Evolutionary conservation across 805 yeast genomes (phyloP), one percentile per base, ranked within the genome.

Genomic region (Candida methanosorbosa): DNA sequence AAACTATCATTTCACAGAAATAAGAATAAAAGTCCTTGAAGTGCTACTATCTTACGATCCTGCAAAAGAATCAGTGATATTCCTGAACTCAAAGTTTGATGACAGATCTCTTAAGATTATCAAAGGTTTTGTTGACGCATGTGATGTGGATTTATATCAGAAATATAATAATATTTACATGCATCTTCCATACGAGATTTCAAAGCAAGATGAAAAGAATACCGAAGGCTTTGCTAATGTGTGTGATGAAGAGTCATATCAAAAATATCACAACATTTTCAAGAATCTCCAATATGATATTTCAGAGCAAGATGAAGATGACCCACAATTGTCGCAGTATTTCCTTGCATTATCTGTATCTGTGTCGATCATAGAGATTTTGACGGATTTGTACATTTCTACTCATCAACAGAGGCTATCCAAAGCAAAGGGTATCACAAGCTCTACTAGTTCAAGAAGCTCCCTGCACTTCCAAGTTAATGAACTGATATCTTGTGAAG

Each of bases 311-410:
- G n/a, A n/a, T n/a, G n/a, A n/a, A n/a, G n/a, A n/a, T n/a, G n/a
- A n/a, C n/a, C n/a, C n/a, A n/a, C n/a, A n/a, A n/a, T n/a, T n/a
- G n/a, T n/a, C n/a, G n/a, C n/a, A n/a, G 23, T 21, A 11, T 11
- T 21, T 21, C 7, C 23, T 8, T n/a, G n/a, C n/a, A 9, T 18
- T 28, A 9, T 17, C 30, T 2, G 46, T 61, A 15, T 48, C 65
- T 1, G 50, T 66, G 4, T 55, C 70, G 2, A 49, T 70, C 1
- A 55, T 53, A 33, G 81, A 75, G 38, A 35, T 68, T 0, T 45
- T 72, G 11, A 56, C 64, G 3, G 75, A 75, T 43, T 36, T 49
- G 2, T 68, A 61, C 41, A 54, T 72, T 5, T 41, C 56, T 2
- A 38, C 61, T 20, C 39, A 38, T 15, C 41, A 45, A 18, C 54